phyloP scores from a whole-genome alignment of 2,329 filamentous ascomycete species.

The Calonectria montana region DNA sequence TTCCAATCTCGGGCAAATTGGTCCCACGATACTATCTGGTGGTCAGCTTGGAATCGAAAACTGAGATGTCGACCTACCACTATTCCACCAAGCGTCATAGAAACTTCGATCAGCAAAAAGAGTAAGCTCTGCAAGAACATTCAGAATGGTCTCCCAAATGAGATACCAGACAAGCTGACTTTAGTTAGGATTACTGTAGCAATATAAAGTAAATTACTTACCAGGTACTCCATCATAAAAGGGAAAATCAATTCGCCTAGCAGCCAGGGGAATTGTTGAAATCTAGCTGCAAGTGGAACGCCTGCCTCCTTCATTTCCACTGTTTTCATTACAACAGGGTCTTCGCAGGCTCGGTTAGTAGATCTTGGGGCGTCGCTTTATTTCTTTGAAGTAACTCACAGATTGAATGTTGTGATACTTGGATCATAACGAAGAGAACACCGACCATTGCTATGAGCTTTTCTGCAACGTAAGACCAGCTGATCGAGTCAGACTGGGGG shows the following conservation, averaged over 20 bases:
- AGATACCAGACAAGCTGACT: conserved; percentile 77
- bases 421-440: conserved; percentile 81
- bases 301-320: conserved; percentile 75
- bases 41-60: not conserved
- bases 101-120: conserved; percentile 82
- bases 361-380: not conserved
- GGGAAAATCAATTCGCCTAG: conserved; percentile 82
- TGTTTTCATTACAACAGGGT: conserved; percentile 77
- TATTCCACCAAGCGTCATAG: conserved; percentile 74
- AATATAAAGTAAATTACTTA: conserved; percentile 35
- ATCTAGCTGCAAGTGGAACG: conserved; percentile 69
- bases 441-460: conserved; percentile 78
- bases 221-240: conserved; percentile 81
- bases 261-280: conserved; percentile 78
- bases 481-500: conserved; percentile 73
- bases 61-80: conserved; percentile 53
- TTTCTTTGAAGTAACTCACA: conserved; percentile 50
- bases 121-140: conserved; percentile 81
- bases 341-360: conserved; percentile 38
- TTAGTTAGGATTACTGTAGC: not conserved
- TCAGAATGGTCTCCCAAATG: conserved; percentile 82
- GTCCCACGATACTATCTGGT: conserved; percentile 70
- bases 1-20: conserved; percentile 88
- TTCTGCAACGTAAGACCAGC: conserved; percentile 81
- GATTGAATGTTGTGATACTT: conserved; percentile 80